phyloP scores from a whole-genome alignment of 2,329 filamentous ascomycete species.

The Fusarium piperis region DNA sequence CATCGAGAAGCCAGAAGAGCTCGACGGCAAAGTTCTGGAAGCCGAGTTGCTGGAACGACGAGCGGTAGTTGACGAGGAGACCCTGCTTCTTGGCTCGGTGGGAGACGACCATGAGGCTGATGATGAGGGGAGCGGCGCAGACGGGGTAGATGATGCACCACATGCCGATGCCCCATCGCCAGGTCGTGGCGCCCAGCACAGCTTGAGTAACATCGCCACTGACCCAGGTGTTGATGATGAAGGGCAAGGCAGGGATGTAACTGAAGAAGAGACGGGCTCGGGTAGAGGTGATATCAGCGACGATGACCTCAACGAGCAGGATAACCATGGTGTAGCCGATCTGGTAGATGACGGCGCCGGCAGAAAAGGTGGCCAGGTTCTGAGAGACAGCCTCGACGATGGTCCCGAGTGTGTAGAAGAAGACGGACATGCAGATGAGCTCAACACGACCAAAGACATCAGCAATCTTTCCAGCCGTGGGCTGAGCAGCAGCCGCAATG shows the following conservation, averaged over 20 bases:
- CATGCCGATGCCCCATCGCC: conserved; percentile 74
- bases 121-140: conserved; percentile 65
- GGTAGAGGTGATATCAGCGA: conserved; percentile 71
- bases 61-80: conserved; percentile 51
- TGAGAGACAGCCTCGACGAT: conserved; percentile 64
- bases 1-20: conserved; percentile 59
- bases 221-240: conserved; percentile 73
- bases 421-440: conserved; percentile 62
- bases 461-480: conserved; percentile 68
- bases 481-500: conserved; percentile 68
- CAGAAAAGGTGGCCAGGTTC: conserved; percentile 62
- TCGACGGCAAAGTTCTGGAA: conserved; percentile 47
- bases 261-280: conserved; percentile 71
- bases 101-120: conserved; percentile 60
- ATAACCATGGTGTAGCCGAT: conserved; percentile 71
- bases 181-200: conserved; percentile 60
- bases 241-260: conserved; percentile 68
- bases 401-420: conserved; percentile 69
- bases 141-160: conserved; percentile 71
- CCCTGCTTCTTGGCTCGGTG: conserved; percentile 63
- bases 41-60: conserved; percentile 47
- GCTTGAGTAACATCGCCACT: conserved; percentile 64
- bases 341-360: conserved; percentile 69
- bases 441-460: conserved; percentile 73
- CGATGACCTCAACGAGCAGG: conserved; percentile 70